Base-by-base conservation (phyloP, 352 stramenopile species). In the Phytophthora vignae region DNA sequence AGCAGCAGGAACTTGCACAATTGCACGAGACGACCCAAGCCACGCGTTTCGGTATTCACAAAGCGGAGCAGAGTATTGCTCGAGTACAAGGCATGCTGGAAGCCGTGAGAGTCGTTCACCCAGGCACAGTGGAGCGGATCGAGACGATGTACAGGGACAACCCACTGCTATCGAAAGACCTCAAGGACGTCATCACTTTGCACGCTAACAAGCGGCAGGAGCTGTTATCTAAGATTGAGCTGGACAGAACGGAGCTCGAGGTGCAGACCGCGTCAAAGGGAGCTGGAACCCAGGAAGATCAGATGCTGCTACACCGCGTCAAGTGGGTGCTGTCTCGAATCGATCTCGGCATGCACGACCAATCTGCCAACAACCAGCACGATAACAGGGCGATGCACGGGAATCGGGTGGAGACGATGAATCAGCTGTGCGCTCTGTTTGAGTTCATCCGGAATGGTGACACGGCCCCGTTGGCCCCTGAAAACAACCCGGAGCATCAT, bases 301-400 rank as follows among this genome's bases (percentile, higher is more conserved):
- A 92, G 58, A 68, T 92, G 65, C 64, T 95, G 19, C 59, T 95
- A 21, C 84, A 92, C 29, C 79, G 87, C 1, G 78, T 93, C 42
- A 95, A 93, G 62, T 95, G 87, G 87, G 79, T 95, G 29, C 73
- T 95, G 36, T 93, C 84, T 12, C 81, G 84, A 0, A 55, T 95
- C 11, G 82, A 93, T 60, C 73, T 95, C 4, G 58, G 75, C 3
- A 62, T 63, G 55, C n/a, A 67, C 14, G 25, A 67, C 22, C 63
- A 72, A 61, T 14, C 14, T 22, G 22, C 44, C n/a, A 63, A 22
- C 49, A 67, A 74, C 33, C 71, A 67, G 53, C 46, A 55, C n/a
- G 69, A 62, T 6, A 38, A 33, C n/a, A 71, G 56, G 15, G 19
- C n/a, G n/a, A 38, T 40, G 10, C 31, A 53, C 25, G 33, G 31